Evolutionary conservation across 768 basidiomycete genomes (phyloP), one percentile per base, ranked within the genome.

Genomic region (Trametes cingulata): DNA sequence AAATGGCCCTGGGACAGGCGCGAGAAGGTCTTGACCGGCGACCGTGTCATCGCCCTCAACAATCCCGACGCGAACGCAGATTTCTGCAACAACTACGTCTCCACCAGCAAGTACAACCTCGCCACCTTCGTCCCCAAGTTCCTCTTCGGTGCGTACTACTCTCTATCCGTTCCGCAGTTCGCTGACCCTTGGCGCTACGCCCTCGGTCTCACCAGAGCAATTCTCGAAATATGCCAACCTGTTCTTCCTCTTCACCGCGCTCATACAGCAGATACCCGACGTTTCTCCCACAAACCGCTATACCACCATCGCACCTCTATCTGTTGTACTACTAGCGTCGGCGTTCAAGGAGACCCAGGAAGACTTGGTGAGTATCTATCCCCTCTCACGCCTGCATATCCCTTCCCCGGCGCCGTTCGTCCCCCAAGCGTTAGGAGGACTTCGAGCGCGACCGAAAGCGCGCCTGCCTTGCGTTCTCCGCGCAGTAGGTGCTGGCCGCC

Each of bases 211-310:
- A 50, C 6, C 75, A 96, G 95, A 96, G 72, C 95, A 98, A 85
- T 97, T 98, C 79, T 95, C 93, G 43, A 93, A 97, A 84, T 98
- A 98, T 72, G 96, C 97, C 66, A 98, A 99, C 72, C 52, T 98
- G 61, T 99, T 99, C 81, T 99, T 99, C 82, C 80, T 99, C 59
- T 98, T 99, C 79, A 98, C 96, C 29, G 93, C 93, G 19, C 88
- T 83, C 75, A 98, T 98, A 49, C 96, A 98, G 70, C 97, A 99
- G 77, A 95, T 99, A 65, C 97, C 97, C 15, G 92, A 87, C 67
- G 95, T 99, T 7, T 99, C 97, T 1, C 97, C 97, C 15, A 98
- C 96, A 2, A 95, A 97, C 69, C 80, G 76, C 59, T 99, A 91
- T 73, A 99, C 97, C 2, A 99, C 97, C 8, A 95, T 99, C 71